Evolutionary conservation across 306 rosid genomes (phyloP), one percentile per base, ranked within the genome.

Genomic region (Corylus americana): DNA sequence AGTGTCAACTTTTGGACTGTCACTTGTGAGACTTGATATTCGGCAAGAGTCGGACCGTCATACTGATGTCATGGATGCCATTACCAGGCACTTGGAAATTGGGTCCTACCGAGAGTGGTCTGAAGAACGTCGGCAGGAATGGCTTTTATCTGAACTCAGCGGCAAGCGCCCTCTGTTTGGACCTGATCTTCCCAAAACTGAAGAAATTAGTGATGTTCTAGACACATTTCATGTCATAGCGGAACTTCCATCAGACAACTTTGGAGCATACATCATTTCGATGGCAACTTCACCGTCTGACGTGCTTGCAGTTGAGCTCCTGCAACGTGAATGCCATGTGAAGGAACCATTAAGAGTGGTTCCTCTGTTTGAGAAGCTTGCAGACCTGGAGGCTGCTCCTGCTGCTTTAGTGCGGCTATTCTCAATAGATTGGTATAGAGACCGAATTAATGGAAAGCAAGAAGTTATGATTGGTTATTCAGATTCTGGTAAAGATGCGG

Each of bases 391-490:
- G 88, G 92, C 89, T 73, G 98, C 98, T 54, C 98, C 98, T 13
- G 98, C 97, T 74, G 98, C 98, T 18, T 80, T 95, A 85, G 84
- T 92, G n/a, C 88, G 98, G 54, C 89, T 95, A 37, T 95, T 95
- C 86, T 92, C 98, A 0, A 42, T 95, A 11, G 97, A 92, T 22
- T 95, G 98, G 98, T 95, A 95, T 55, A 92, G 62, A 82, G 82
- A 92, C 50, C 87, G 94, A 71, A 92, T 92, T 55, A 51, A 83
- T 16, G 98, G 98, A 81, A 95, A 92, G 87, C 98, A 95, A 89
- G 98, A 95, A 81, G 98, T 95, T 82, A 95, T 95, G 98, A 95
- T 92, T 80, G 98, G 98, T 4, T 95, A 95, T 82, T 95, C 98
- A 0, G 98, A 95, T 80, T 95, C 98, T 22, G 98, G 98, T 51